A percentile compares a stretch with the other conserved stretches of the same genome.
Evolutionary conservation across 2,329 filamentous ascomycete genomes (phyloP).

Genomic region (Fusarium subglutinans): DNA sequence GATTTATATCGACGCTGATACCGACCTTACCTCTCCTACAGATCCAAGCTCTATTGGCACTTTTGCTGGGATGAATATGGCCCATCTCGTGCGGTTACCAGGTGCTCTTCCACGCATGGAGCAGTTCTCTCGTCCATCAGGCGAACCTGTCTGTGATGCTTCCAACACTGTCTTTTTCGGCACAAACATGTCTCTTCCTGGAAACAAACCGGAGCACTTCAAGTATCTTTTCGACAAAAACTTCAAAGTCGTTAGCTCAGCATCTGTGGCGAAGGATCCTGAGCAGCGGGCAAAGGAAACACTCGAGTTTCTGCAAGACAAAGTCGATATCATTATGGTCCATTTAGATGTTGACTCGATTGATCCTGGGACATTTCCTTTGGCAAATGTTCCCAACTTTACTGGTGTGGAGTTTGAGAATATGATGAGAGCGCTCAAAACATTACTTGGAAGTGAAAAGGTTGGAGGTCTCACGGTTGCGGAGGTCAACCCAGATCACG

Average conservation of each 20-base stretch:
- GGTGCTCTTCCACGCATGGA: constrained; percentile 26
- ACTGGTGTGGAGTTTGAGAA: constrained; percentile 30
- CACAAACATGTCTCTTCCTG: constrained; percentile 29
- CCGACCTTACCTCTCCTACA: constrained; percentile 29
- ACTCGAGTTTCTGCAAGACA: constrained; percentile 15
- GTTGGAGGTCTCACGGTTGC: constrained; percentile 27
- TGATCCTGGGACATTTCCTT: constrained; percentile 27
- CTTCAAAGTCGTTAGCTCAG: constrained; percentile 33
- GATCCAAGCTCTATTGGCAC: constrained; percentile 27
- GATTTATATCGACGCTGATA: constrained; percentile 38
- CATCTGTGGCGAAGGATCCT: constrained; percentile 11
- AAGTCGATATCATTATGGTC: constrained; percentile 34
- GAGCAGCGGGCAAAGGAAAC: constrained; percentile 20
- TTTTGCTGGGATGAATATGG: constrained; percentile 38
- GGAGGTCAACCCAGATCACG: constrained; percentile 36
- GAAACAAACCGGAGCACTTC: constrained; percentile 36
- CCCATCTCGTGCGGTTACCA: constrained; percentile 15
- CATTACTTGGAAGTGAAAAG: constrained; percentile 8
- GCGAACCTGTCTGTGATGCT: constrained; percentile 26
- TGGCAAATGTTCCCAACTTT: constrained; percentile 34
- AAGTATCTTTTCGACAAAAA: constrained; percentile 34
- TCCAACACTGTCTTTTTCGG: constrained; percentile 34
- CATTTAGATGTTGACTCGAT: constrained; percentile 37
- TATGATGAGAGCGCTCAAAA: constrained; percentile 31
- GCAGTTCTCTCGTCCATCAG: constrained; percentile 28